Evolutionary conservation across 306 rosid species (phyloP), one percentile per base, ranked within the genome.

Genomic region (Chamaecrista fasciculata): DNA sequence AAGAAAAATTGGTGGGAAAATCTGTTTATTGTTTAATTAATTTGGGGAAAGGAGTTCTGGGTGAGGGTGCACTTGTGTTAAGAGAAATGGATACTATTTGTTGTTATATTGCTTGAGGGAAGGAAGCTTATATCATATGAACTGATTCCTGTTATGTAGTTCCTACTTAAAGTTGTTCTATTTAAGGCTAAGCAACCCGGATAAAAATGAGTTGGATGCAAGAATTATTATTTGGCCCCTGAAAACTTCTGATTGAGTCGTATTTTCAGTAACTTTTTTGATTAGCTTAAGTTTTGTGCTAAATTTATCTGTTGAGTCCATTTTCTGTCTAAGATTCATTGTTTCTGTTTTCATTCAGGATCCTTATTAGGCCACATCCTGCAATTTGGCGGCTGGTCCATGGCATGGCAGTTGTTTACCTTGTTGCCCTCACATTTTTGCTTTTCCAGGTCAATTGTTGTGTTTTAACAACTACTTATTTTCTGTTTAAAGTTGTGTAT

Each of bases 341-440:
- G 23, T 73, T 36, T n/a, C 34, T 61, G 16, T 28, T 83, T 68
- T 48, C 74, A 63, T 79, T 62, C 93, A 95, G 99, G 91, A 82
- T 95, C 80, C 92, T 95, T 66, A 95, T 95, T 64, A 80, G 99
- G 78, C 99, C 99, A 9, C 99, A 95, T 87, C 99, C 99, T 37
- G 99, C 99, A 68, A 83, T 95, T 36, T 95, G 99, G 99, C 99
- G 97, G 71, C 77, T 95, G 85, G 99, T 91, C 62, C 99, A 95
- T 47, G 99, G 99, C 70, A 86, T 95, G 95, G 97, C 99, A 46
- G 97, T 95, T 82, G 82, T 95, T 73, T 95, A 91, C 82, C 86
- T 95, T 63, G 95, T 95, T 56, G 82, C 91, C 56, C 97, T 95
- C 73, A 95, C 99, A 47, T 95, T 95, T 89, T 79, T 95, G 82